These are phyloP conservation scores for Panicum virgatum DNA, from an alignment of 202 grass and related monocot species.

Conservation along the genomic window DNA sequence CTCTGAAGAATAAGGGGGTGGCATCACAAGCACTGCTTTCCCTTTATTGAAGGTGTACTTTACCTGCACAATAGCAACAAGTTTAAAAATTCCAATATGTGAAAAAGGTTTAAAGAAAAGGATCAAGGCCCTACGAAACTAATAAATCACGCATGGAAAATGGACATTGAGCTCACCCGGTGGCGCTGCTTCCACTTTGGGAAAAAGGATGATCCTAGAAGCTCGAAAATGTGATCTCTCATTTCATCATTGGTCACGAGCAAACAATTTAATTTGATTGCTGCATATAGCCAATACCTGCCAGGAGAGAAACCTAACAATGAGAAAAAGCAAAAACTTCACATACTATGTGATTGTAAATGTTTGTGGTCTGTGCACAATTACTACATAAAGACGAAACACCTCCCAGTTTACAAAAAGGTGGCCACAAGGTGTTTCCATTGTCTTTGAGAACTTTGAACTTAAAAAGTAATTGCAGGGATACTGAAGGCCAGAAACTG, in stretches of 20 bases:
- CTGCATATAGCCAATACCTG: constrained; percentile 96
- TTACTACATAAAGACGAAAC: background rate
- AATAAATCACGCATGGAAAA: constrained; percentile 1
- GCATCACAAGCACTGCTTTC: constrained; percentile 65
- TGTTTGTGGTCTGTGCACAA: background rate
- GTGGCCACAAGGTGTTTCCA: background rate
- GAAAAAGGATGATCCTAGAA: constrained; percentile 82
- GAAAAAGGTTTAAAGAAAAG: background rate
- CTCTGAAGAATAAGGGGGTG: constrained; percentile 78
- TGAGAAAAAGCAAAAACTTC: background rate
- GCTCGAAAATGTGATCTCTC: constrained; percentile 99
- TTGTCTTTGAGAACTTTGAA: constrained; percentile 2
- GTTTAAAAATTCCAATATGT: background rate
- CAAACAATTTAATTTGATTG: constrained; percentile 75
- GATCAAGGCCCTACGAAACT: background rate
- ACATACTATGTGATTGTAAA: background rate
- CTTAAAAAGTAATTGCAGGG: constrained; percentile 6
- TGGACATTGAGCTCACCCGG: constrained; percentile 45
- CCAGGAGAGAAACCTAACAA: constrained; percentile 1
- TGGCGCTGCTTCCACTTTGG: constrained; percentile 86
- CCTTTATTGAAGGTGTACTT: constrained; percentile 91
- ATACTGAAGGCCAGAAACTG: constrained; percentile 9
- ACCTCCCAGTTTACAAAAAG: background rate
- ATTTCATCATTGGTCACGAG: constrained; percentile 97
- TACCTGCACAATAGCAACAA: constrained; percentile 50